A percentile compares a stretch with the other conserved stretches of the same genome.
Conservation (phyloP, 2,329 filamentous ascomycete species). For the Camillea tinctor region DNA sequence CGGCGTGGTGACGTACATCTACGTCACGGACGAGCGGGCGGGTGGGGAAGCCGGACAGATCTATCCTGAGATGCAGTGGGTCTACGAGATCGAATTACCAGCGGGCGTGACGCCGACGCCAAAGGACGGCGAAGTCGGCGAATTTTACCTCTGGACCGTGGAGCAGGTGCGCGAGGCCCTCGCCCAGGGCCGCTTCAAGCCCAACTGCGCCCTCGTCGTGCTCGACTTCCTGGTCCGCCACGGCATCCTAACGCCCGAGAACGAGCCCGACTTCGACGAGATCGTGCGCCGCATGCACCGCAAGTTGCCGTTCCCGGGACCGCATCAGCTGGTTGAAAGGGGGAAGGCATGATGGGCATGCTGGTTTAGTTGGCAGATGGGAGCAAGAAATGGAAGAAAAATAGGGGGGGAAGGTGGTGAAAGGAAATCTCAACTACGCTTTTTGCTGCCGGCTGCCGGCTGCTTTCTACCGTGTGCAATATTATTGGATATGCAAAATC, state of each 20-base stretch:
- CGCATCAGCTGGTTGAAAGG: slow-evolving; percentile 41
- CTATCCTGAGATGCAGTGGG: slow-evolving; percentile 88
- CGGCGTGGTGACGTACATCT: slow-evolving; percentile 81
- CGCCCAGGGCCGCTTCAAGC: slow-evolving; percentile 77
- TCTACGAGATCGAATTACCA: slow-evolving; percentile 79
- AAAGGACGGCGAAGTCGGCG: slow-evolving; percentile 85
- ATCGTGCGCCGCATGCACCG: slow-evolving; percentile 76
- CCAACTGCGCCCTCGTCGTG: slow-evolving; percentile 82
- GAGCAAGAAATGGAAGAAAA: no score
- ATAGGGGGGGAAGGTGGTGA: no score
- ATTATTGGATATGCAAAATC: no score
- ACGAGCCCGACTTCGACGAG: slow-evolving; percentile 75
- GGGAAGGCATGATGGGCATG: background rate
- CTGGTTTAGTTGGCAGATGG: background rate
- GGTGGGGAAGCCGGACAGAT: slow-evolving; percentile 80
- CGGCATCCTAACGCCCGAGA: slow-evolving; percentile 73
- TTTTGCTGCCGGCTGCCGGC: no score
- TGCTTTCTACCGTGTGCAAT: no score
- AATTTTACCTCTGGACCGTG: slow-evolving; percentile 75
- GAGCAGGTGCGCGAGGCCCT: slow-evolving; percentile 73
- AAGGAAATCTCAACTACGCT: no score
- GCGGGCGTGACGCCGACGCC: slow-evolving; percentile 66
- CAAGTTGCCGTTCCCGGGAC: slow-evolving; percentile 75
- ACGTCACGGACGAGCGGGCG: slow-evolving; percentile 71
- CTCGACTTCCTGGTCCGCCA: slow-evolving; percentile 89